Conservation (phyloP, 148 eudicot species). For the Dysphania ambrosioides region DNA sequence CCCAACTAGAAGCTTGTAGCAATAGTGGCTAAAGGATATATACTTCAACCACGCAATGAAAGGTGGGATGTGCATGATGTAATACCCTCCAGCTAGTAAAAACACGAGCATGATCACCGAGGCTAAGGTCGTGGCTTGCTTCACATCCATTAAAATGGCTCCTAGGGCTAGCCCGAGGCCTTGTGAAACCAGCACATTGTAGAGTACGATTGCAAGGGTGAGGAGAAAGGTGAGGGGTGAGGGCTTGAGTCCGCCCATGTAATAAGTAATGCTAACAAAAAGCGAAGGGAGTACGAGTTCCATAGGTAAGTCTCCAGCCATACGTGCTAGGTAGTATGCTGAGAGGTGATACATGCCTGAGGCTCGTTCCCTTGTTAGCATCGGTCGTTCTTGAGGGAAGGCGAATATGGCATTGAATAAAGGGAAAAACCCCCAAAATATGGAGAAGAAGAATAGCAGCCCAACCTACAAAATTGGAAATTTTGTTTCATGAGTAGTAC, state of each 20-base stretch:
- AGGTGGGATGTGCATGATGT: slow-evolving; percentile 58
- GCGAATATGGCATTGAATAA: slow-evolving; percentile 70
- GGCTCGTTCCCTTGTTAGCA: slow-evolving; percentile 59
- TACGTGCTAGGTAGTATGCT: slow-evolving; percentile 74
- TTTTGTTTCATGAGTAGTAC: no score
- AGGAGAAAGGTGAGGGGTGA: slow-evolving; percentile 43
- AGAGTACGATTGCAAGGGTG: slow-evolving; percentile 52
- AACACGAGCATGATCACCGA: slow-evolving; percentile 78
- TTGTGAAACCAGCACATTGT: slow-evolving; percentile 80
- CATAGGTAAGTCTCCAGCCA: slow-evolving; percentile 77
- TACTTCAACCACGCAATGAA: slow-evolving; percentile 80
- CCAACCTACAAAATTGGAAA: slow-evolving; percentile 50
- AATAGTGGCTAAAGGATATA: slow-evolving; percentile 64
- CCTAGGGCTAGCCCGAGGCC: slow-evolving; percentile 88
- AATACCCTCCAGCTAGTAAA: slow-evolving; percentile 73
- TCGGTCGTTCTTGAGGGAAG: slow-evolving; percentile 81
- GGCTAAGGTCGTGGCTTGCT: slow-evolving; percentile 71
- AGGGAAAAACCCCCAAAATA: slow-evolving; percentile 95
- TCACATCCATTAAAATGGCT: slow-evolving; percentile 74
- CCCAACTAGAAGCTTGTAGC: slow-evolving; percentile 72
- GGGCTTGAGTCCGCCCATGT: slow-evolving; percentile 93
- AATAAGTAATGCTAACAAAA: slow-evolving; percentile 59
- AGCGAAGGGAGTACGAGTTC: slow-evolving; percentile 80
- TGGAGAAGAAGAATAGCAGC: slow-evolving; percentile 81
- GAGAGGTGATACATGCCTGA: slow-evolving; percentile 86